Percentiles rank a stretch among this genome's conserved stretches.
phyloP scores from a whole-genome alignment of 495 filamentous ascomycete species.

The Oidiodendron maius region DNA sequence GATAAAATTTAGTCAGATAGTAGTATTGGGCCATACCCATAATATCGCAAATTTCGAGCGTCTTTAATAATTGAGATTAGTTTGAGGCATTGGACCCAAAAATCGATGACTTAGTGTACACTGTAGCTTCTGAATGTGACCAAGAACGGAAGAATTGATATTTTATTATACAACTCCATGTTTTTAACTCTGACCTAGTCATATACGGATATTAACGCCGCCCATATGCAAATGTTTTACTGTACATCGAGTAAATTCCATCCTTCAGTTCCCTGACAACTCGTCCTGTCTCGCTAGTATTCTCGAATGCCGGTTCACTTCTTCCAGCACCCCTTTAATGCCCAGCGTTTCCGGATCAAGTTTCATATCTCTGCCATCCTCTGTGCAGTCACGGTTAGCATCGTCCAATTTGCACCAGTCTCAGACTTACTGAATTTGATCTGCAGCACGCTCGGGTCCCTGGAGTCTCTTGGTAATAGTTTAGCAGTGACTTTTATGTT shows the following conservation, averaged over 20 bases:
- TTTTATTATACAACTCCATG: conserved; percentile 3
- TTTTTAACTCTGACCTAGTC: neutral
- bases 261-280: conserved; percentile 45
- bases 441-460: conserved; percentile 53
- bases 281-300: conserved; percentile 74
- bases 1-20: too few relatives aligned
- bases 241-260: neutral
- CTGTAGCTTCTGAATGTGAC: too few relatives aligned
- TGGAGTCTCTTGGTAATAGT: conserved; percentile 62
- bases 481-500: conserved; percentile 73
- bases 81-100: too few relatives aligned
- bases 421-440: conserved; percentile 73
- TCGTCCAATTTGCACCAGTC: neutral
- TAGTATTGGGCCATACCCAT: too few relatives aligned
- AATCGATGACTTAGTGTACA: too few relatives aligned
- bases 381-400: conserved; percentile 31
- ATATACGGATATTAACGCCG: conserved; percentile 15
- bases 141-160: neutral
- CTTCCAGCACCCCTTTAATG: conserved; percentile 81
- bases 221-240: conserved; percentile 15
- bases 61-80: too few relatives aligned
- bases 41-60: too few relatives aligned
- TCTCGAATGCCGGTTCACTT: conserved; percentile 86
- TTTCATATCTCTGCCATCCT: conserved; percentile 76
- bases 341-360: conserved; percentile 67